Conservation (phyloP, 495 filamentous ascomycete genomes). For the Elasticomyces elasticus region DNA sequence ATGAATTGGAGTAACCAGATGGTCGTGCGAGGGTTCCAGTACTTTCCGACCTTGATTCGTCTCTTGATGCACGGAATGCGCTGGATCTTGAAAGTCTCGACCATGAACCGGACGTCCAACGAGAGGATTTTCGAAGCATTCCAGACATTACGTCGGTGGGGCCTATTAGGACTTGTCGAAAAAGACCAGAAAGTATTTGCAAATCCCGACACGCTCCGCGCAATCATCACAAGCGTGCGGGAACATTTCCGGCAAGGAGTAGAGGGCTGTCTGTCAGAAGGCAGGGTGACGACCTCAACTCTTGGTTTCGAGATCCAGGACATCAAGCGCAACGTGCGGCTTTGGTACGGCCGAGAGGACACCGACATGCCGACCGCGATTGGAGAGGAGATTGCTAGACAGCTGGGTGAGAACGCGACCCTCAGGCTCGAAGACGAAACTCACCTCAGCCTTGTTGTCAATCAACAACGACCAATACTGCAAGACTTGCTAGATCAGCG, state of each 20-base stretch:
- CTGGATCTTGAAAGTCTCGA: background rate
- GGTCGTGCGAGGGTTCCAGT: constrained; percentile 1
- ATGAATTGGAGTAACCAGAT: constrained; percentile 1
- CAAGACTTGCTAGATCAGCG: constrained; percentile 6
- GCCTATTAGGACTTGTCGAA: background rate
- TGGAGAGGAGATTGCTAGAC: constrained; percentile 1
- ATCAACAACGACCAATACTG: background rate
- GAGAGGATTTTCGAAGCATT: background rate
- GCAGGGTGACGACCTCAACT: background rate
- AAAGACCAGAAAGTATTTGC: background rate
- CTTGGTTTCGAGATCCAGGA: constrained; percentile 6
- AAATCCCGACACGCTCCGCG: background rate
- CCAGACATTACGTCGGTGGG: background rate
- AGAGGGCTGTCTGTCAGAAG: background rate
- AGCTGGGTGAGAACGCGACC: background rate
- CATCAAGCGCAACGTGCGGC: background rate
- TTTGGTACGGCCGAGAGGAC: constrained; percentile 12
- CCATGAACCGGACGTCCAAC: background rate
- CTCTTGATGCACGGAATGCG: background rate
- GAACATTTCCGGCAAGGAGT: constrained; percentile 7
- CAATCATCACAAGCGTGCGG: background rate
- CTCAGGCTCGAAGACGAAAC: background rate
- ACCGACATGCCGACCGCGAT: background rate
- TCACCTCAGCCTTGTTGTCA: constrained; percentile 1
- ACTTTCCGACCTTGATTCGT: background rate